Percentiles rank a stretch among this genome's conserved stretches.
phyloP scores from a whole-genome alignment of 1,139 yeast species.

The Kurtzmaniella quercitrusa region DNA sequence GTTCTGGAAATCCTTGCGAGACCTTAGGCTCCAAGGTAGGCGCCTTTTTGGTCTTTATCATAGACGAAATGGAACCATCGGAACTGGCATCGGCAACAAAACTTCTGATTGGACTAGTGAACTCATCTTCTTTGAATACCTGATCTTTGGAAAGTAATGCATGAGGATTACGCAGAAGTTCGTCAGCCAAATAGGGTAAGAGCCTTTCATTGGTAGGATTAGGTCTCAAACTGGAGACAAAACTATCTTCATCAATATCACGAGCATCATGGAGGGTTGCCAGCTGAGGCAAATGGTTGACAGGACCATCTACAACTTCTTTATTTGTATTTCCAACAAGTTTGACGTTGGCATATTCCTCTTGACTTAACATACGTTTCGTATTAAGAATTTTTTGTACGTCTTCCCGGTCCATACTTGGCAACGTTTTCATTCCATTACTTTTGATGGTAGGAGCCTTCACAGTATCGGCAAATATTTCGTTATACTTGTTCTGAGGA shows the following conservation, averaged over 20 bases:
- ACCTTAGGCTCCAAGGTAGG: conserved; percentile 6
- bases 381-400: conserved; percentile 38
- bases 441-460: conserved; percentile 36
- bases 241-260: conserved; percentile 4
- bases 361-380: conserved; percentile 38
- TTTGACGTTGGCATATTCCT: conserved; percentile 38
- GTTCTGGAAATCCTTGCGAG: conserved; percentile 27
- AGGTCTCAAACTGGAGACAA: conserved; percentile 1
- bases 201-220: conserved; percentile 9
- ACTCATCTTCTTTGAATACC: conserved; percentile 31
- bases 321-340: conserved; percentile 27
- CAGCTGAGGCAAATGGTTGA: conserved; percentile 29
- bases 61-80: conserved; percentile 13
- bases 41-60: conserved; percentile 11
- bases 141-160: conserved; percentile 33
- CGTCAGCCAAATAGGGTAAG: conserved; percentile 32
- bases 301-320: conserved; percentile 28
- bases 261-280: conserved; percentile 37
- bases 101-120: conserved; percentile 10
- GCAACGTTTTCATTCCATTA: conserved; percentile 41
- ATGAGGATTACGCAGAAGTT: conserved; percentile 31
- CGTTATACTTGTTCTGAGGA: conserved; percentile 38
- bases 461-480: conserved; percentile 37
- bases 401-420: conserved; percentile 48
- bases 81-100: conserved; percentile 8